Evolutionary conservation across 176 grass and related monocot species (phyloP).

Genomic region (Saccharum officinarum): DNA sequence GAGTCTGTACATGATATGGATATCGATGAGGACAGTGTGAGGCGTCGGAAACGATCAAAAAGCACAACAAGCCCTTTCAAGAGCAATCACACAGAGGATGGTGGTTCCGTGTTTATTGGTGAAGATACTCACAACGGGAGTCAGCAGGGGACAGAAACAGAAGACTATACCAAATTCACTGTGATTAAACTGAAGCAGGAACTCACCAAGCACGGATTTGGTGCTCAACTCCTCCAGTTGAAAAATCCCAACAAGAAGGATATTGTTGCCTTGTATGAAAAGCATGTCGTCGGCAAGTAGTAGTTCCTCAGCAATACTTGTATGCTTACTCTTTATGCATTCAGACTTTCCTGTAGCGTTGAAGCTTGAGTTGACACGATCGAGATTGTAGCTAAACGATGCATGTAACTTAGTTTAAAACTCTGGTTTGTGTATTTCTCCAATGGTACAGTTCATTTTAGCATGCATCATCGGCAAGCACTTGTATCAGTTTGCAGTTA

Average conservation of each 20-base stretch:
- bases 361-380: not conserved
- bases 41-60: conserved; percentile 81
- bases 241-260: conserved; percentile 98
- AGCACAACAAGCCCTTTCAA: conserved; percentile 90
- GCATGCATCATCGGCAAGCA: conserved; percentile 1
- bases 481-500: not conserved
- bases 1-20: conserved; percentile 98
- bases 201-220: conserved; percentile 87
- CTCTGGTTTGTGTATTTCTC: conserved; percentile 13
- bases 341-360: conserved; percentile 12
- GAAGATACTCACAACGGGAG: conserved; percentile 53
- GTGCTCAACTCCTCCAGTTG: conserved; percentile 78
- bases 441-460: conserved; percentile 11
- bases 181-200: conserved; percentile 82
- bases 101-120: conserved; percentile 67
- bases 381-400: conserved; percentile 9
- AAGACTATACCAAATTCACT: conserved; percentile 84
- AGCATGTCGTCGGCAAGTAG: conserved; percentile 63
- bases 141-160: conserved; percentile 51
- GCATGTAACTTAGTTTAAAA: conserved; percentile 6
- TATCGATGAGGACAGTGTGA: conserved; percentile 55
- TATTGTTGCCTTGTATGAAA: conserved; percentile 87
- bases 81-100: conserved; percentile 63
- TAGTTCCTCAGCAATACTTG: not conserved
- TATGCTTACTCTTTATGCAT: not conserved